A percentile compares a stretch with the other conserved stretches of the same genome.
phyloP scores from a whole-genome alignment of 306 rosid species.

The Lagenaria siceraria region DNA sequence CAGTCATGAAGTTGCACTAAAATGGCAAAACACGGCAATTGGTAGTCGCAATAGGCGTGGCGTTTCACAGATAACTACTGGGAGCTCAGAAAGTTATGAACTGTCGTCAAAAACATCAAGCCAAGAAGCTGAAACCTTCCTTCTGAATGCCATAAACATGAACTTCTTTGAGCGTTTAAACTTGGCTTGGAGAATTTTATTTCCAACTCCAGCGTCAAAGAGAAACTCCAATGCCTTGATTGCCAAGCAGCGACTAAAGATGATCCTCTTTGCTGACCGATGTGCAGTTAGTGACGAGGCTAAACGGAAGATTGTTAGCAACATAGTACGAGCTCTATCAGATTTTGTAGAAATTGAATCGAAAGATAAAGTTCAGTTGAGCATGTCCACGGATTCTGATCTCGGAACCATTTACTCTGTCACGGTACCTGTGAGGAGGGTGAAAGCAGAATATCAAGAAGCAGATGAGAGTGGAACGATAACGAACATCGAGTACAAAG shows the following conservation, averaged over 20 bases:
- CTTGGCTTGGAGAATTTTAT: constrained; percentile 85
- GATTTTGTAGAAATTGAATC: constrained; percentile 97
- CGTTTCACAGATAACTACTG: constrained; percentile 31
- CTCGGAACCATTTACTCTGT: constrained; percentile 90
- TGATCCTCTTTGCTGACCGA: constrained; percentile 90
- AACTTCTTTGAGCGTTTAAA: constrained; percentile 78
- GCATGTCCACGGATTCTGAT: constrained; percentile 78
- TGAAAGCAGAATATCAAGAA: constrained; percentile 79
- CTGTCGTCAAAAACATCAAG: constrained; percentile 32
- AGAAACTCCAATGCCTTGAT: constrained; percentile 70
- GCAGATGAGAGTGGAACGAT: constrained; percentile 59
- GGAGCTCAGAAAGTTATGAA: constrained; percentile 25
- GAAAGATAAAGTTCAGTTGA: constrained; percentile 82
- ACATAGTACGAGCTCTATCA: constrained; percentile 64
- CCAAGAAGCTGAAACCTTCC: constrained; percentile 54
- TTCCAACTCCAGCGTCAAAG: constrained; percentile 55
- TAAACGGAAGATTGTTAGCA: constrained; percentile 66
- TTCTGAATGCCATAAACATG: constrained; percentile 79
- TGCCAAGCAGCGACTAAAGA: constrained; percentile 93
- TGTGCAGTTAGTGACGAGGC: constrained; percentile 94
- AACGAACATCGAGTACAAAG: constrained; percentile 85
- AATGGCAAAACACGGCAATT: constrained; percentile 18
- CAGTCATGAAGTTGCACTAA: constrained; percentile 33
- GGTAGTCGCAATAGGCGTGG: constrained; percentile 14
- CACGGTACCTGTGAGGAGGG: constrained; percentile 87